Percentiles rank a stretch among this genome's conserved stretches.
phyloP scores from a whole-genome alignment of 192 early-diverging fungal species.

The Backusella mclennaniae region DNA sequence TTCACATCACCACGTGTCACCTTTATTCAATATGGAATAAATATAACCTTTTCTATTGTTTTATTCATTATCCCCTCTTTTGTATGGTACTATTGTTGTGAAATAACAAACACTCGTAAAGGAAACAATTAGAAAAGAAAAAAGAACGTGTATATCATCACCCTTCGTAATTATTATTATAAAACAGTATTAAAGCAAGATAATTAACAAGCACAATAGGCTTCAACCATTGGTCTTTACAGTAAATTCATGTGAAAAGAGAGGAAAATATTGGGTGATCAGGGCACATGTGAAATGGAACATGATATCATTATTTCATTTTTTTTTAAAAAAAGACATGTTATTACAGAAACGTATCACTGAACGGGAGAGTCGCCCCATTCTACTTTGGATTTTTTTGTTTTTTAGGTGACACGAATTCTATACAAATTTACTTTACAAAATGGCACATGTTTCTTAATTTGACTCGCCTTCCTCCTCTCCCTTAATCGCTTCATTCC shows the following conservation, averaged over 20 bases:
- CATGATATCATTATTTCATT: conserved; percentile 2
- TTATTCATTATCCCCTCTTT: background rate
- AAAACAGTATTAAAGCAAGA: background rate
- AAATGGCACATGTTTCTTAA: background rate
- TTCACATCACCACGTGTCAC: background rate
- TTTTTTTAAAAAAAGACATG: background rate
- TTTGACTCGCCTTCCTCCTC: background rate
- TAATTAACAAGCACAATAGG: background rate
- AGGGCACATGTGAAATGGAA: background rate
- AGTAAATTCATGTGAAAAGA: background rate
- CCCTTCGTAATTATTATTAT: background rate
- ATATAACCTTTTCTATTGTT: background rate
- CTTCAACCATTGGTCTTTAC: background rate
- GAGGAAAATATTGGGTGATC: background rate
- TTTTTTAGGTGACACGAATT: background rate
- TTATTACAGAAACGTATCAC: background rate
- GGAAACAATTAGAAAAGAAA: background rate
- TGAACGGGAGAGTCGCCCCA: background rate
- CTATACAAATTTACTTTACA: conserved; percentile 1
- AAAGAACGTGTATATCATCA: background rate
- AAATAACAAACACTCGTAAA: background rate
- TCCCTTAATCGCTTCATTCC: background rate
- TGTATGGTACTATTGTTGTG: background rate
- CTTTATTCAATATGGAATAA: background rate
- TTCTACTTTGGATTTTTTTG: background rate